Evolutionary conservation across 2,329 filamentous ascomycete genomes (phyloP), one percentile per base, ranked within the genome.

Genomic region (Penicillium janthinellum): DNA sequence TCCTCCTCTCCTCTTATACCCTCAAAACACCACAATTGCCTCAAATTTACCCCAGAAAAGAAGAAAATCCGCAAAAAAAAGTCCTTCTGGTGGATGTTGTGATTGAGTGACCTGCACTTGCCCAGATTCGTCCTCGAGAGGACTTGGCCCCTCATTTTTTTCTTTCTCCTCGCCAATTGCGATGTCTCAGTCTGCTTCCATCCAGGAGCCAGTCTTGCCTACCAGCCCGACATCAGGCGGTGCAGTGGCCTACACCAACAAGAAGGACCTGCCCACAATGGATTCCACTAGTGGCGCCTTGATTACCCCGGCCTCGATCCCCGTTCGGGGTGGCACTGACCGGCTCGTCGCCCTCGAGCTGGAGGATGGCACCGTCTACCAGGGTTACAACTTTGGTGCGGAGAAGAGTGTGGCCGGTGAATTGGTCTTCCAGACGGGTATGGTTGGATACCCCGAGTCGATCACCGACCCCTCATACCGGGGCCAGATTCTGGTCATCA

Each of bases 401-500:
- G 85, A 91, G 73, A 96, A 93, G 85, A 96, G 91, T 81, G 88
- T 96, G 73, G 90, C 94, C 67, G 95, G 95, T 77, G 95, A 99
- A 84, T 84, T 99, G 76, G 95, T 99, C 80, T 99, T 99, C 83
- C 94, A 98, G 85, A 99, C 95, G 59, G 95, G 95, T 79, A 96
- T 98, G 93, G 95, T 98, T 70, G 95, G 95, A 73, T 99, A 99
- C 77, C 93, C 95, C 44, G 95, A 99, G 83, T 96, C 90, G 50
- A 88, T 94, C 84, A 93, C 90, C 72, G 90, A 94, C 72, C 90
- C 90, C 55, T 94, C 90, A 20, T 94, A 94, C 81, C 89, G 90
- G 67, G 90, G 95, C 68, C 94, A 99, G 81, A 96, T 99, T 70
- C 85, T 99, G 70, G 93, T 98, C 78, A 88, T 98, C 72, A 99